Conservation (phyloP, 805 yeast species). For the Lipomyces anomalus region DNA sequence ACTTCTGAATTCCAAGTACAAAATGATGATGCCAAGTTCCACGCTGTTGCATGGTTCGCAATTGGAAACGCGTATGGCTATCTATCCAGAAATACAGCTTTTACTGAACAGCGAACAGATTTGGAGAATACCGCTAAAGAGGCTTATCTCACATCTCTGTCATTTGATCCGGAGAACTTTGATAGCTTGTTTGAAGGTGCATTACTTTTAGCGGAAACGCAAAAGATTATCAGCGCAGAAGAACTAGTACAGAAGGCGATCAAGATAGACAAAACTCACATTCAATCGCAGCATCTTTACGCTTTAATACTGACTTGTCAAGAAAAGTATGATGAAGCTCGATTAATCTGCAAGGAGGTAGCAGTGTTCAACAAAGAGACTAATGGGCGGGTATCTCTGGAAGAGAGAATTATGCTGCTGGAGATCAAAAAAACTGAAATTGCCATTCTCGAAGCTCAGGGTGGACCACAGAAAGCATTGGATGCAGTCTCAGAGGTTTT, state of each 20-base stretch:
- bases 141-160: slow-evolving; percentile 14
- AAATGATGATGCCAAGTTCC: background rate
- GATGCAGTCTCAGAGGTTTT: slow-evolving; percentile 21
- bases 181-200: slow-evolving; percentile 14
- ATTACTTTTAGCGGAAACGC: slow-evolving; percentile 9
- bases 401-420: slow-evolving; percentile 15
- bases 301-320: slow-evolving; percentile 14
- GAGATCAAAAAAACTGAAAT: slow-evolving; percentile 18
- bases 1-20: background rate
- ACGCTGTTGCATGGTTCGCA: slow-evolving; percentile 18
- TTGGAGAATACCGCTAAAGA: slow-evolving; percentile 3
- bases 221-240: slow-evolving; percentile 11
- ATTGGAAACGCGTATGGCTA: slow-evolving; percentile 16
- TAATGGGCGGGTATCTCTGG: slow-evolving; percentile 9
- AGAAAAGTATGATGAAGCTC: slow-evolving; percentile 10
- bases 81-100: slow-evolving; percentile 1
- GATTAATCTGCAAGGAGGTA: slow-evolving; percentile 7
- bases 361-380: slow-evolving; percentile 3
- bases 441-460: slow-evolving; percentile 17
- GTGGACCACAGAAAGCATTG: slow-evolving; percentile 19
- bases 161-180: background rate
- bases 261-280: slow-evolving; percentile 8
- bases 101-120: no score
- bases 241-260: slow-evolving; percentile 9
- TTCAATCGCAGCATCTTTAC: slow-evolving; percentile 17